Evolutionary conservation across 164 flowering plant species (phyloP).

Genomic region (Nelumbo lutea): DNA sequence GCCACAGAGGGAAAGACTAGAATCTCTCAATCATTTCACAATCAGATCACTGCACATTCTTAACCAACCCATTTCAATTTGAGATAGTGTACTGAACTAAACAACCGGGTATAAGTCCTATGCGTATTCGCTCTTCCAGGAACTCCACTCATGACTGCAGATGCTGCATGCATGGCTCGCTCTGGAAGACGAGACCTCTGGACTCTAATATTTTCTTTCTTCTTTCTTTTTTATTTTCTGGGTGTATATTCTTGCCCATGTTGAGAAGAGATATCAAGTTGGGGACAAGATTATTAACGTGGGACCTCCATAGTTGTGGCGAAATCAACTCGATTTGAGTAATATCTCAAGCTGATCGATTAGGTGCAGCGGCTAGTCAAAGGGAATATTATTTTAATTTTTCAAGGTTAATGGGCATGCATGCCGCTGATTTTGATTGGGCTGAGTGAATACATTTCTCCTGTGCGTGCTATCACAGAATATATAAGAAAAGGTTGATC

Average conservation of each 20-base stretch:
- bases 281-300: constrained; percentile 10
- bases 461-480: neutral
- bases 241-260: no score
- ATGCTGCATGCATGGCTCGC: no score
- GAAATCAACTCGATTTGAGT: neutral
- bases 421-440: neutral
- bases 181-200: no score
- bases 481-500: neutral
- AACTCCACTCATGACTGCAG: no score
- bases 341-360: neutral
- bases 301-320: constrained; percentile 11
- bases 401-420: neutral
- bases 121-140: no score
- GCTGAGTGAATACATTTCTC: neutral
- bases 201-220: no score
- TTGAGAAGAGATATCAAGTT: neutral
- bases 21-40: no score
- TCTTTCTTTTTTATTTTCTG: no score
- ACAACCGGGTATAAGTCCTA: no score
- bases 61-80: no score
- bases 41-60: no score
- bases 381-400: neutral
- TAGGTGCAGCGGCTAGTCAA: neutral
- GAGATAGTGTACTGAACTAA: no score
- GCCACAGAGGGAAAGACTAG: neutral